phyloP scores from a whole-genome alignment of 108 stramenopile genomes.

The Cyclotella cryptica region DNA sequence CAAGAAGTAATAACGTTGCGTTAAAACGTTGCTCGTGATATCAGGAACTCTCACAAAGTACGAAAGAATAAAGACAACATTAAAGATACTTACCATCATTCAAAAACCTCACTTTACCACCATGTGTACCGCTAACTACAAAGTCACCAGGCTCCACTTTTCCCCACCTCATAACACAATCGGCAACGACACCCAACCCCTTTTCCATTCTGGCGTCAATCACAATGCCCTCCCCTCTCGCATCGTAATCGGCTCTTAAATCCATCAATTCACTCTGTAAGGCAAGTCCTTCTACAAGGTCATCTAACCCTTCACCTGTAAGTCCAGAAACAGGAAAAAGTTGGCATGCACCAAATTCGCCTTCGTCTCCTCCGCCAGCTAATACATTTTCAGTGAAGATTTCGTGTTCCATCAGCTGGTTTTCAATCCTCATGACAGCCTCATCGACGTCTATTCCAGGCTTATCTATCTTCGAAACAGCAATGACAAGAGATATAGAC shows the following conservation, averaged over 20 bases:
- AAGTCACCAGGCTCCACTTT: conserved; percentile 70
- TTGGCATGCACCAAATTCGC: conserved; percentile 86
- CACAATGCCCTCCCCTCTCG: conserved; percentile 82
- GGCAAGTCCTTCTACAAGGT: conserved; percentile 83
- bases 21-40: background rate
- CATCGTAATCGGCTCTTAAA: conserved; percentile 78
- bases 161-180: conserved; percentile 86
- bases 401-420: conserved; percentile 89
- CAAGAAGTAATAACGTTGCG: background rate
- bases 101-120: conserved; percentile 73
- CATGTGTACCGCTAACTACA: conserved; percentile 78
- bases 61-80: background rate
- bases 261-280: conserved; percentile 89
- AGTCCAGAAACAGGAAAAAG: conserved; percentile 89
- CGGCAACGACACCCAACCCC: conserved; percentile 84
- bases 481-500: conserved; percentile 89
- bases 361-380: conserved; percentile 58
- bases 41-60: too few relatives aligned
- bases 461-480: conserved; percentile 96
- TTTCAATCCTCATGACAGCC: conserved; percentile 77
- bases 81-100: conserved; percentile 64
- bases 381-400: conserved; percentile 73
- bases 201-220: conserved; percentile 86
- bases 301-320: conserved; percentile 91
- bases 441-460: conserved; percentile 86